Percentiles rank a stretch among this genome's conserved stretches.
Evolutionary conservation across 257 asterid species (phyloP).

Genomic region (Asclepias syriaca): DNA sequence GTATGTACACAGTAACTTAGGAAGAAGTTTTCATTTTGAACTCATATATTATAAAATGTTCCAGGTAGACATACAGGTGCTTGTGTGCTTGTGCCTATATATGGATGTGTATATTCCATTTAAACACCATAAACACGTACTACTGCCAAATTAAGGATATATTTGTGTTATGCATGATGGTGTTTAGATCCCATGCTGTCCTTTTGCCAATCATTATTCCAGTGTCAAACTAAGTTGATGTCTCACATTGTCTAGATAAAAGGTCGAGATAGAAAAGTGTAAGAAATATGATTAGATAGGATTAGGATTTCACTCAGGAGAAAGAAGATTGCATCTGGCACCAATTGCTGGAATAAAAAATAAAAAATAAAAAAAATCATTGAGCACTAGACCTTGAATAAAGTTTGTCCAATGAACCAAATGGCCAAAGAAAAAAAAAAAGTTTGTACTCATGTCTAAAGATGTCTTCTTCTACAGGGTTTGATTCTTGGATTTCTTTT

Average conservation of each 20-base stretch:
- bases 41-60: background rate
- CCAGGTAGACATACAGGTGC: background rate
- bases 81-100: background rate
- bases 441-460: background rate
- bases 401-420: background rate
- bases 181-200: background rate
- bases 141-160: background rate
- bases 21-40: background rate
- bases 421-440: too few relatives aligned
- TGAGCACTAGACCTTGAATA: too few relatives aligned
- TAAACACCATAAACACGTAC: background rate
- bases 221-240: background rate
- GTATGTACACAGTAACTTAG: slow-evolving; percentile 35
- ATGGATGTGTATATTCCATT: background rate
- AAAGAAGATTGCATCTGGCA: background rate
- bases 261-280: background rate
- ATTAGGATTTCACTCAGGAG: background rate
- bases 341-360: background rate
- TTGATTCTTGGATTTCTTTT: background rate
- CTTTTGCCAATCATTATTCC: background rate
- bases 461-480: background rate
- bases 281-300: background rate
- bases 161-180: background rate
- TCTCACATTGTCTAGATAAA: background rate
- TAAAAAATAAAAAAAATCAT: background rate